These are phyloP conservation scores for Stagonosporopsis cucurbitacearum DNA, from an alignment of 2,329 filamentous ascomycete genomes.

Conservation along the genomic window DNA sequence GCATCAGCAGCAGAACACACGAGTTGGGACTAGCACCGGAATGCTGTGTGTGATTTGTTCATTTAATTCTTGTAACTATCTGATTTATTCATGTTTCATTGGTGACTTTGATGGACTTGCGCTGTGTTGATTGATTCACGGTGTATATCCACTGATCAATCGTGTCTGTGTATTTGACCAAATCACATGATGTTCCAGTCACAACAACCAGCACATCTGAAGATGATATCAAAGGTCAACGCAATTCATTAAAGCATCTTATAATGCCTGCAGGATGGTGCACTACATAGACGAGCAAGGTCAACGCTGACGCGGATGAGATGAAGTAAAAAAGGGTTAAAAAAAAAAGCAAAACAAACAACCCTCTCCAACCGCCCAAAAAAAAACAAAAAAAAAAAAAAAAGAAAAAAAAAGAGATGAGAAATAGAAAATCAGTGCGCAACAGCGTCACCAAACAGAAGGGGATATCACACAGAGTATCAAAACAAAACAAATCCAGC, in stretches of 20 bases:
- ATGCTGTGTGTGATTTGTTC: no score
- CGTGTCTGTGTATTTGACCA: no score
- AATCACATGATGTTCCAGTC: no score
- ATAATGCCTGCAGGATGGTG: background rate
- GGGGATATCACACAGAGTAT: slow-evolving; percentile 28
- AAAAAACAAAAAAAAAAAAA: background rate
- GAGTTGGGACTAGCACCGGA: no score
- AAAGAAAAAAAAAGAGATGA: background rate
- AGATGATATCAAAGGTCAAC: background rate
- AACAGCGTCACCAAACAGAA: slow-evolving; percentile 15
- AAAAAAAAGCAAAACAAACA: no score
- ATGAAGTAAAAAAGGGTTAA: background rate
- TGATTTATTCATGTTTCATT: no score
- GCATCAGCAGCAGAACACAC: background rate
- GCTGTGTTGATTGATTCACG: no score
- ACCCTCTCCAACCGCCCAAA: no score
- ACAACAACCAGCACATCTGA: no score
- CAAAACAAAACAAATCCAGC: slow-evolving; percentile 7
- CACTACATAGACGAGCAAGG: background rate
- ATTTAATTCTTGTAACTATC: no score
- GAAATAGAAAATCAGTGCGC: background rate
- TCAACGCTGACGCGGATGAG: slow-evolving; percentile 4
- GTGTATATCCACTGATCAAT: no score
- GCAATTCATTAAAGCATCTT: slow-evolving; percentile 6
- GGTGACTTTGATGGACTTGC: no score